Base-by-base conservation (phyloP, 192 early-diverging fungal genomes). In the Jimgerdemannia flammicorona region DNA sequence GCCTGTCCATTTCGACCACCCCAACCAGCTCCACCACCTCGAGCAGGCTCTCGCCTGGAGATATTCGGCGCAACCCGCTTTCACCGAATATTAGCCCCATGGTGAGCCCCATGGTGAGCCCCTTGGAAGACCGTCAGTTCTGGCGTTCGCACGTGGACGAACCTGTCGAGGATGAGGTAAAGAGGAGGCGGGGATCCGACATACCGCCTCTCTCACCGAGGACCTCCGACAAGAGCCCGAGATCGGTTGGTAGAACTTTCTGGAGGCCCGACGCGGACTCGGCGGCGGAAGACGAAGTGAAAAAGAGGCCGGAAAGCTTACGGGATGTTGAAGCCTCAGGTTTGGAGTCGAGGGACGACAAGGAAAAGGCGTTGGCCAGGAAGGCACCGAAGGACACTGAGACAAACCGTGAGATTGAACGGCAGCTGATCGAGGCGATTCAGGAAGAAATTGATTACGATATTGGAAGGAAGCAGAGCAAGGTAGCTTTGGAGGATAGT, bases 401-500 rank as follows among this genome's bases (percentile, higher is more conserved):
- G n/a, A 74, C 67, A n/a, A 63, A 59, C 17, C 72, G 65, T 18
- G 76, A 78, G 64, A 72, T 78, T 41, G 72, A 78, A 19, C 77
- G 73, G 29, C 49, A 77, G 9, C 49, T 78, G 43, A 64, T 67
- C 19, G 77, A 78, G 66, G 77, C 72, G 4, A 73, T 78, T 65
- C 72, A 78, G 20, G 68, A 72, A 18, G 77, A 78, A 18, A 78
- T 78, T 43, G 77, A 78, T 66, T 78, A 70, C 43, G 65, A 66
- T 4, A 78, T 78, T n/a, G 39, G 20, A 11, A 73, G 74, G 44
- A 70, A 75, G 20, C 0, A 7, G 14, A 78, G 70, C 43, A 77
- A 77, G 64, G 76, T 77, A 3, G 17, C 49, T 59, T 41, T 40
- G n/a, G 54, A 6, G 44, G 71, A 71, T n/a, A 74, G 72, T 7